Evolutionary conservation across 2,329 filamentous ascomycete species (phyloP).

Genomic region (Dryadomyces quercivorus): DNA sequence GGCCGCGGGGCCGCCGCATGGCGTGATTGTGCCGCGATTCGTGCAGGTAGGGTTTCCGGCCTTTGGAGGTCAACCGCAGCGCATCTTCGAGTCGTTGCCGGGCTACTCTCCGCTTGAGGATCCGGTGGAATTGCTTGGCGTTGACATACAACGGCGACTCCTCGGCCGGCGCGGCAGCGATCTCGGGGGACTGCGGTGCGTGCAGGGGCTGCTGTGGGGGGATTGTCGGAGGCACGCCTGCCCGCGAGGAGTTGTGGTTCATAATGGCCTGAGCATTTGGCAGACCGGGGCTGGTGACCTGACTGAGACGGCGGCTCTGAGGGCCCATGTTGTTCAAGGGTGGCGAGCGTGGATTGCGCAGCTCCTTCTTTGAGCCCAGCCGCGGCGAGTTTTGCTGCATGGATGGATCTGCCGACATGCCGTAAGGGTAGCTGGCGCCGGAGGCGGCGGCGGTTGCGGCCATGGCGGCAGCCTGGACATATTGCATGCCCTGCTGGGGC

Average conservation of each 20-base stretch:
- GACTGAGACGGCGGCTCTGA: slow-evolving; percentile 55
- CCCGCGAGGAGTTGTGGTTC: slow-evolving; percentile 47
- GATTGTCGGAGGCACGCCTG: slow-evolving; percentile 47
- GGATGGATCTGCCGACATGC: slow-evolving; percentile 56
- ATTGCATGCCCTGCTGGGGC: slow-evolving; percentile 64
- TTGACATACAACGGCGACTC: slow-evolving; percentile 97
- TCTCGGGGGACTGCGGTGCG: slow-evolving; percentile 66
- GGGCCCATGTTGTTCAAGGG: slow-evolving; percentile 54
- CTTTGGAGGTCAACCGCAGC: slow-evolving; percentile 82
- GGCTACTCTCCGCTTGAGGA: slow-evolving; percentile 85
- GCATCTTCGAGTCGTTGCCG: slow-evolving; percentile 90
- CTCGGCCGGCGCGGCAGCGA: slow-evolving; percentile 60
- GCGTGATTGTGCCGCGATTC: slow-evolving; percentile 97
- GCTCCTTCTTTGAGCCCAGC: slow-evolving; percentile 63
- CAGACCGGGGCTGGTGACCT: slow-evolving; percentile 63
- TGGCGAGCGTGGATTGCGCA: slow-evolving; percentile 64
- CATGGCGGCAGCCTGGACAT: slow-evolving; percentile 88
- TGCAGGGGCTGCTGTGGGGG: slow-evolving; percentile 52
- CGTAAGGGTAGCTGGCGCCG: slow-evolving; percentile 61
- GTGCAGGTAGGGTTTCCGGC: slow-evolving; percentile 91
- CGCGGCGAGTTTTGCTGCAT: slow-evolving; percentile 63
- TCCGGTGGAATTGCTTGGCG: slow-evolving; percentile 96
- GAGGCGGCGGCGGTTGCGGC: slow-evolving; percentile 83
- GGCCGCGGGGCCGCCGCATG: slow-evolving; percentile 87
- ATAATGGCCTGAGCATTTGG: slow-evolving; percentile 65